Base-by-base conservation (phyloP, 1,284 basidiomycete species). In the Ustilago cynodontis region DNA sequence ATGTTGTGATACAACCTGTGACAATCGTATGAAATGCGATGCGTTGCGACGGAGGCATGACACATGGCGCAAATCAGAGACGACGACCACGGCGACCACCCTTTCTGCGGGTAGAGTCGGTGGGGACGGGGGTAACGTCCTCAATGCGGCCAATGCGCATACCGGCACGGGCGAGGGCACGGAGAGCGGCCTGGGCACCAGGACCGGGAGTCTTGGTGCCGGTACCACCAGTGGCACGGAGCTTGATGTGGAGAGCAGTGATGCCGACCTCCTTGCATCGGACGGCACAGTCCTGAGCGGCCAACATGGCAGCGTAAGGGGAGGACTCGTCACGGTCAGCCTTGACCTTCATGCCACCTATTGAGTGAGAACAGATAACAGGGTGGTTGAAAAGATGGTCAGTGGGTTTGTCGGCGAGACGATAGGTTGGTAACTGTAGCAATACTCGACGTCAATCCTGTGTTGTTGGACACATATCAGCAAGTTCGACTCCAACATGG, bases 71-170 rank as follows among this genome's bases (percentile, higher is more conserved):
- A 59, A 72, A 72, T 86, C 88, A 90, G 82, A 98, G 91, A 92
- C 96, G 94, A 87, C 95, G 94, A 95, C 96, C 96, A 90, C 96
- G 95, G 85, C 96, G 94, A 96, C 96, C 96, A 92, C 96, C 96
- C 95, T 95, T 99, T 89, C 95, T 91, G 86, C 96, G 92, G 83
- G 96, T 99, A 79, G 93, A 95, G 88, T 99, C 97, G 74, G 95
- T 96, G 73, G 96, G 96, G 79, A 96, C 91, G 82, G 96, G 96
- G 66, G 96, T 99, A 71, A 98, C 96, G 85, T 90, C 89, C 83
- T 86, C 96, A 84, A 99, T 98, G 83, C 96, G 91, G 77, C 96
- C 97, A 84, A 99, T 98, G 83, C 93, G 90, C 95, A 99, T 98
- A 67, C 97, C 96, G 76, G 96, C 93, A 89, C 97, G 95, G 85